Base-by-base conservation (phyloP, 129 eudicot genomes). In the Sambucus nigra region DNA sequence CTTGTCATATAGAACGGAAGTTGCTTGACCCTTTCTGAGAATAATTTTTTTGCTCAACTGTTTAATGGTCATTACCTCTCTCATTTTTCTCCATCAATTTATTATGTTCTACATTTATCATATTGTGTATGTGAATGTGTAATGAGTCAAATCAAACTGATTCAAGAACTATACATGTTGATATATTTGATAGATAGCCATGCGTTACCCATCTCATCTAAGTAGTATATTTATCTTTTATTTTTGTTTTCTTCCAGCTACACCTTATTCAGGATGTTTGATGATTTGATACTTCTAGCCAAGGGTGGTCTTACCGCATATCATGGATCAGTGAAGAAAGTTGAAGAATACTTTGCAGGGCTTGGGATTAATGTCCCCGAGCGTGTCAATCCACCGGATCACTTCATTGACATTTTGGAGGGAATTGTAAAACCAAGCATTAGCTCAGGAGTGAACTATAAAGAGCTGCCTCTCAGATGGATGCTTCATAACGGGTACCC, bases 241-340 rank as follows among this genome's bases (percentile, higher is more conserved):
- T n/a, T n/a, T n/a, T n/a, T n/a, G n/a, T 46, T 42, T n/a, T 69
- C 51, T 48, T 80, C 69, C 86, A 88, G 97, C 69, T 88, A 84
- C 73, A 75, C 94, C 28, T 76, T 88, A 74, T 88, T 80, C 81
- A 76, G 70, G 75, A 89, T 84, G 97, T 89, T 89, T 65, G 97
- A 89, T 62, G 97, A 89, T 55, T 53, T 89, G 31, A 81, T 89
- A 65, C 93, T 89, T 63, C 78, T 89, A 53, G 97, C 97, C 44
- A 89, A 89, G 67, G 97, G 97, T 49, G 97, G 97, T 10, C 95
- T 89, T 45, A 73, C 80, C 42, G 95, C 83, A 9, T 89, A 89
- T 62, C 83, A 69, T 42, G 97, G 97, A 55, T 79, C 95, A 14
- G 95, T 80, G 38, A 81, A 76, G 51, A 71, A 79, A 31, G 95